These are phyloP conservation scores for Alternaria gansuensis DNA, from an alignment of 2,329 filamentous ascomycete species.

Conservation along the genomic window DNA sequence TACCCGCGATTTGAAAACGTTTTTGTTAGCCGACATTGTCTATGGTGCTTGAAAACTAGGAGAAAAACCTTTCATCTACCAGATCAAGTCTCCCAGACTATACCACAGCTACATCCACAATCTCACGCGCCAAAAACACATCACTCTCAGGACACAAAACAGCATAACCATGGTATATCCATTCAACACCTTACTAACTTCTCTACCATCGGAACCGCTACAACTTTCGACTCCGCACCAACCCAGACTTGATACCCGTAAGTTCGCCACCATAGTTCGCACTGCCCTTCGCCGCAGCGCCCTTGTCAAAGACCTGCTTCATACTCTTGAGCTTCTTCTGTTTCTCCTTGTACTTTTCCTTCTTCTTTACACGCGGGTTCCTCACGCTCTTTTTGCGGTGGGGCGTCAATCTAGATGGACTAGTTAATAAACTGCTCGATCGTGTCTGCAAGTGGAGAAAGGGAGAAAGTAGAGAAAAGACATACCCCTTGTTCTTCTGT, in stretches of 20 bases:
- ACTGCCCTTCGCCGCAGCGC: conserved; percentile 74
- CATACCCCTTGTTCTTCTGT: conserved; percentile 89
- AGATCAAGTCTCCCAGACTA: too few relatives aligned
- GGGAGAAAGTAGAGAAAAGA: background rate
- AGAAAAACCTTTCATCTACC: too few relatives aligned
- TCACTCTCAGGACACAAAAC: too few relatives aligned
- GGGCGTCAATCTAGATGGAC: conserved; percentile 67
- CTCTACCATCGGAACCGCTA: conserved; percentile 51
- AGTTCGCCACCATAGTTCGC: conserved; percentile 80
- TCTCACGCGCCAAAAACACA: too few relatives aligned
- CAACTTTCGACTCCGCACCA: conserved; percentile 94
- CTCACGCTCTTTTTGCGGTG: conserved; percentile 92
- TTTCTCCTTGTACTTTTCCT: conserved; percentile 94
- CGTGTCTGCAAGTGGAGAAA: too few relatives aligned
- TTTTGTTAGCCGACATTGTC: too few relatives aligned
- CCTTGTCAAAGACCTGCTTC: conserved; percentile 77
- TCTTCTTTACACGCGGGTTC: conserved; percentile 97
- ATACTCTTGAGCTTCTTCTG: conserved; percentile 95
- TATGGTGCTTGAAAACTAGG: too few relatives aligned
- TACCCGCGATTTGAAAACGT: too few relatives aligned
- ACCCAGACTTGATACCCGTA: conserved; percentile 92
- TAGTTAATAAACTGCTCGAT: background rate
- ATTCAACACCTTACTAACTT: background rate
- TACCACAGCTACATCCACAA: too few relatives aligned
- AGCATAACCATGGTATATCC: too few relatives aligned